Conservation (phyloP, 2,329 filamentous ascomycete genomes). For the Drechslera avenae region DNA sequence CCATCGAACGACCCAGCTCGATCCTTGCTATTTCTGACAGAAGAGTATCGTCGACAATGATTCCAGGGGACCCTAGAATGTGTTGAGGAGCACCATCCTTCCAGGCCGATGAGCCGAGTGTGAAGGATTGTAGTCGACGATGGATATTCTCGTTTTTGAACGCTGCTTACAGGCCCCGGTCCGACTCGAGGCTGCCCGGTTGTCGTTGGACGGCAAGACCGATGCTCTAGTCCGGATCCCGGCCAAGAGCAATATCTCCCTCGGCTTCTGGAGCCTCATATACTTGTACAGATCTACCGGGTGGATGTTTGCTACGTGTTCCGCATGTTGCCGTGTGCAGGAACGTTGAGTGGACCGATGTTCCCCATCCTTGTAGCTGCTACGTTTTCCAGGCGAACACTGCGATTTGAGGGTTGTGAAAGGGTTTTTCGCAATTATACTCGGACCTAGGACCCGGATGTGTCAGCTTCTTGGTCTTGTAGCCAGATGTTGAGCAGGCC, state of each 20-base stretch:
- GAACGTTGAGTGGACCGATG: background rate
- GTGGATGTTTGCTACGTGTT: background rate
- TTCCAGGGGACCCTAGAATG: background rate
- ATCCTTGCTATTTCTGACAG: slow-evolving; percentile 3
- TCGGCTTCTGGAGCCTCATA: background rate
- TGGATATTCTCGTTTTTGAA: background rate
- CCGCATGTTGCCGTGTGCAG: background rate
- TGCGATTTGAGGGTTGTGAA: too few relatives aligned
- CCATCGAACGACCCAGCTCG: background rate
- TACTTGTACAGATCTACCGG: background rate
- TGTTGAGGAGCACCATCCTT: background rate
- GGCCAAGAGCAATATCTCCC: background rate
- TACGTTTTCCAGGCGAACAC: background rate
- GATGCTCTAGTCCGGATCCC: slow-evolving; percentile 12
- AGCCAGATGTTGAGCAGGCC: too few relatives aligned
- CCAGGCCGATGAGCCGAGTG: background rate
- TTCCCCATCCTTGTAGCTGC: background rate
- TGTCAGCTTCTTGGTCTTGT: too few relatives aligned
- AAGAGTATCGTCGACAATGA: background rate
- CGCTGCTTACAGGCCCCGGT: slow-evolving; percentile 13
- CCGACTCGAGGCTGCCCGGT: slow-evolving; percentile 16
- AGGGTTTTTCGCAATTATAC: too few relatives aligned
- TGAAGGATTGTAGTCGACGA: background rate
- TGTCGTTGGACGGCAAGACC: slow-evolving; percentile 13
- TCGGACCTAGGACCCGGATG: too few relatives aligned